Evolutionary conservation across 306 rosid genomes (phyloP).

Genomic region (Aeschynomene evenia): DNA sequence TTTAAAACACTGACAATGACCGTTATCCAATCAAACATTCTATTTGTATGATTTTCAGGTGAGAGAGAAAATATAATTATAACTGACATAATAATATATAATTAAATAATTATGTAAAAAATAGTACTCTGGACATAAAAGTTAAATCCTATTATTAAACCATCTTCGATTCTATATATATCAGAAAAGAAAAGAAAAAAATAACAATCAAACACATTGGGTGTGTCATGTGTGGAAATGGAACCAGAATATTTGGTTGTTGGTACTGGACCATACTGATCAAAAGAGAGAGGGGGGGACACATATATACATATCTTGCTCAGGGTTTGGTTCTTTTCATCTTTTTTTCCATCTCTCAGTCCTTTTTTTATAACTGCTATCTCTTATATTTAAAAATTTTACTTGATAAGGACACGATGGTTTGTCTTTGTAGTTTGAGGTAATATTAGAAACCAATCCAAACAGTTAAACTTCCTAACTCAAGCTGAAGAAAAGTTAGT

Average conservation of each 20-base stretch:
- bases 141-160: too few species aligned
- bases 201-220: too few species aligned
- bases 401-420: background rate
- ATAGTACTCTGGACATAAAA: too few species aligned
- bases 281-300: background rate
- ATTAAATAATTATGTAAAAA: too few species aligned
- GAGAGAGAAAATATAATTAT: too few species aligned
- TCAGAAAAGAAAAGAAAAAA: too few species aligned
- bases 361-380: background rate
- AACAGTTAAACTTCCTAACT: too few species aligned
- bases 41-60: too few species aligned
- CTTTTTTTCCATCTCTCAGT: background rate
- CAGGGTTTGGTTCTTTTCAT: background rate
- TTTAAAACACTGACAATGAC: too few species aligned
- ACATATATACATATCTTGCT: background rate
- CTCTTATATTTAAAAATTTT: background rate
- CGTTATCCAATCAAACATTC: too few species aligned
- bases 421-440: background rate
- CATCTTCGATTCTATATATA: background rate
- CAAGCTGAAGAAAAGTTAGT: too few species aligned
- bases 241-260: conserved; percentile 43
- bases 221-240: conserved; percentile 33
- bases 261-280: conserved; percentile 27
- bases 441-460: background rate
- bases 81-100: too few species aligned